Conservation (phyloP, 2,329 filamentous ascomycete genomes). For the Aspergillus versicolor region DNA sequence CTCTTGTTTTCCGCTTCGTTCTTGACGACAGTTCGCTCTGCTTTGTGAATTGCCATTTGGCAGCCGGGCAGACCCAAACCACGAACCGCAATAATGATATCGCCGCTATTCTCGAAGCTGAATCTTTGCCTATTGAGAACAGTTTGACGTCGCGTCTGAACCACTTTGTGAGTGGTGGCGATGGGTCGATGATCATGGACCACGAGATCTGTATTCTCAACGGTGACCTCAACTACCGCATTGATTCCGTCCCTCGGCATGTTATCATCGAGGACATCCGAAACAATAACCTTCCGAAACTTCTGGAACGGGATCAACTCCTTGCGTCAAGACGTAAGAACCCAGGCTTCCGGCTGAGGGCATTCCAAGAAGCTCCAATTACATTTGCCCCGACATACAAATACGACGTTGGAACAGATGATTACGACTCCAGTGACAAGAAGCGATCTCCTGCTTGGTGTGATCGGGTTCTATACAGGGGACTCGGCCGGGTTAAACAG, state of each 20-base stretch:
- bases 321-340: slow-evolving; percentile 86
- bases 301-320: slow-evolving; percentile 91
- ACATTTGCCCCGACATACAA: slow-evolving; percentile 96
- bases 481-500: slow-evolving; percentile 78
- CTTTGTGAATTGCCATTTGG: slow-evolving; percentile 96
- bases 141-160: slow-evolving; percentile 69
- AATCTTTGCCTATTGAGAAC: slow-evolving; percentile 69
- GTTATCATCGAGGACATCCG: slow-evolving; percentile 85
- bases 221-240: slow-evolving; percentile 96
- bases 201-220: slow-evolving; percentile 98
- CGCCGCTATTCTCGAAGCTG: slow-evolving; percentile 80
- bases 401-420: slow-evolving; percentile 93
- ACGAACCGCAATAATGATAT: slow-evolving; percentile 90
- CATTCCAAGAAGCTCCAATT: slow-evolving; percentile 88
- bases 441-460: slow-evolving; percentile 94
- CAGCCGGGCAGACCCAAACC: slow-evolving; percentile 88
- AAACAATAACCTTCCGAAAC: slow-evolving; percentile 74
- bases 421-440: slow-evolving; percentile 93
- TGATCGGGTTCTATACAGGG: slow-evolving; percentile 85
- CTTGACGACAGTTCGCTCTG: slow-evolving; percentile 92
- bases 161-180: slow-evolving; percentile 85
- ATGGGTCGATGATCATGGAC: slow-evolving; percentile 91
- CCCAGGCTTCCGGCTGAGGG: slow-evolving; percentile 80
- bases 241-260: slow-evolving; percentile 94
- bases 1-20: slow-evolving; percentile 85